Evolutionary conservation across 1,284 basidiomycete species (phyloP).

Genomic region (Abortiporus biennis): DNA sequence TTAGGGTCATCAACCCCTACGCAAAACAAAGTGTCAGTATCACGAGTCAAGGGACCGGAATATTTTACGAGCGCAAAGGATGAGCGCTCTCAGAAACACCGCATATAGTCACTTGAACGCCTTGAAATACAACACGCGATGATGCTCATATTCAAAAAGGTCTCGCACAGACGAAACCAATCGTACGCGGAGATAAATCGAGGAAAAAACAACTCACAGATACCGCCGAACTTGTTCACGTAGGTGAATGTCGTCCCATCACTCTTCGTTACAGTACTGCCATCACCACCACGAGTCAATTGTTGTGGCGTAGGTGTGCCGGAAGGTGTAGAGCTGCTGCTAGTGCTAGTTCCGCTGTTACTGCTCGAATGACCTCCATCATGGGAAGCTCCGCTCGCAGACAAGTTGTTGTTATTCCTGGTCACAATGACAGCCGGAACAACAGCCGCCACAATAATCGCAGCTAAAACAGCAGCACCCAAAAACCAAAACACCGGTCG

Average conservation of each 20-base stretch:
- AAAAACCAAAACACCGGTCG: slow-evolving; percentile 18
- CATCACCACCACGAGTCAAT: slow-evolving; percentile 50
- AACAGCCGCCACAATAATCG: slow-evolving; percentile 31
- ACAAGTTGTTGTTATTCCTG: slow-evolving; percentile 18
- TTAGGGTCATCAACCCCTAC: slow-evolving; percentile 44
- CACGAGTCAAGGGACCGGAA: too few species aligned
- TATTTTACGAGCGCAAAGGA: too few species aligned
- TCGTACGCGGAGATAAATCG: slow-evolving; percentile 6
- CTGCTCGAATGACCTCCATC: slow-evolving; percentile 11
- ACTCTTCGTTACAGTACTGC: slow-evolving; percentile 52
- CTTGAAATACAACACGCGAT: too few species aligned
- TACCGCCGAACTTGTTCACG: slow-evolving; percentile 65
- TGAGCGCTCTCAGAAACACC: too few species aligned
- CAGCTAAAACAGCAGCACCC: slow-evolving; percentile 11
- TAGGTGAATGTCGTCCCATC: slow-evolving; percentile 67
- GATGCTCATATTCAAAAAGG: too few species aligned
- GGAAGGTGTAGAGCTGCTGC: neutral
- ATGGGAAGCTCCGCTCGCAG: slow-evolving; percentile 10
- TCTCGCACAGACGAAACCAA: too few species aligned
- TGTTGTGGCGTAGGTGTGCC: slow-evolving; percentile 10
- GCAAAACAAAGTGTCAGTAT: slow-evolving; percentile 2
- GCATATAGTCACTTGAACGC: too few species aligned
- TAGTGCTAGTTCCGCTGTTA: slow-evolving; percentile 10
- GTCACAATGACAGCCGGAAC: slow-evolving; percentile 35
- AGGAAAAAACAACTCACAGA: slow-evolving; percentile 43